These are phyloP conservation scores for Dispira simplex DNA, from an alignment of 192 early-diverging fungal genomes.

Conservation along the genomic window DNA sequence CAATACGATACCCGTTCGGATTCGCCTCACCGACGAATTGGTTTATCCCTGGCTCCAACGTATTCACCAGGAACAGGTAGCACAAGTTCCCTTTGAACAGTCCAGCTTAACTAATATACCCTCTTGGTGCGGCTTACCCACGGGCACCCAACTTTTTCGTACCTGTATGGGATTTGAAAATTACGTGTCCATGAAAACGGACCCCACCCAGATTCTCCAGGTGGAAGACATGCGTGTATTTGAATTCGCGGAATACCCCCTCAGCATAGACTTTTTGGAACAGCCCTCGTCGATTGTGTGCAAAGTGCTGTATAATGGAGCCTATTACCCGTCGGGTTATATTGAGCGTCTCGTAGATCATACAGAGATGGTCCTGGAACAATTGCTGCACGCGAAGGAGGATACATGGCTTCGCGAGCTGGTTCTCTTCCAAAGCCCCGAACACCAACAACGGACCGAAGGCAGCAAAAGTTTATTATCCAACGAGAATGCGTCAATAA, in stretches of 20 bases:
- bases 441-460: too few relatives aligned
- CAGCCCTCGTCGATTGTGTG: not conserved
- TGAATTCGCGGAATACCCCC: slow-evolving; percentile 1
- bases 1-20: not conserved
- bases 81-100: not conserved
- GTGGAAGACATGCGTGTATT: not conserved
- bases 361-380: too few relatives aligned
- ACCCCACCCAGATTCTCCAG: not conserved
- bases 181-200: not conserved
- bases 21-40: not conserved
- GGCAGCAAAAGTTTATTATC: too few relatives aligned
- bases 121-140: not conserved
- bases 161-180: slow-evolving; percentile 6
- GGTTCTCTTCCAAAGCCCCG: too few relatives aligned
- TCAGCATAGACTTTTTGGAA: not conserved
- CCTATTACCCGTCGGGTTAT: too few relatives aligned
- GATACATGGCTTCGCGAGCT: too few relatives aligned
- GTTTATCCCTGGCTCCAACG: not conserved
- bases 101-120: not conserved
- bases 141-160: not conserved
- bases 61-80: not conserved
- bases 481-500: too few relatives aligned
- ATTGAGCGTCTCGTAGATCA: too few relatives aligned
- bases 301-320: not conserved
- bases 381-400: too few relatives aligned